phyloP scores from a whole-genome alignment of 805 yeast species.

The Candida coleopterorum region DNA sequence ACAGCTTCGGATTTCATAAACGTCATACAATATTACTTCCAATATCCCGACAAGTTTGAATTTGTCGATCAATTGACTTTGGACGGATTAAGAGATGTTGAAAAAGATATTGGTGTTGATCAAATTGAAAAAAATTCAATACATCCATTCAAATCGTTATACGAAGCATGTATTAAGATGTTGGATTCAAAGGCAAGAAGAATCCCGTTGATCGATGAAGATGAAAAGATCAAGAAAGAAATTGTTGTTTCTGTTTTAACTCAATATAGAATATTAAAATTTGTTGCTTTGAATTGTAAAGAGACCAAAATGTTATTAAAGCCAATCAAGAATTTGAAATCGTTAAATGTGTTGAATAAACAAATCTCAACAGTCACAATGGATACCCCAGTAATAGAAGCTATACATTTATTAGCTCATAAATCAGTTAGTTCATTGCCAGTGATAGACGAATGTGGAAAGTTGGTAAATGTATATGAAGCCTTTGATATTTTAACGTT shows the following conservation, averaged over 20 bases:
- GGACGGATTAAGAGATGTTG: conserved; percentile 82
- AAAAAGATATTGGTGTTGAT: conserved; percentile 78
- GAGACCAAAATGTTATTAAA: conserved; percentile 80
- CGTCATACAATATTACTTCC: conserved; percentile 90
- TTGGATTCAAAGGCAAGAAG: conserved; percentile 83
- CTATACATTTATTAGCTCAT: conserved; percentile 73
- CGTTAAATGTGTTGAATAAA: conserved; percentile 47
- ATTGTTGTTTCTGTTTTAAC: conserved; percentile 93
- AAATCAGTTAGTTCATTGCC: conserved; percentile 91
- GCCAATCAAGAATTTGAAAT: conserved; percentile 65
- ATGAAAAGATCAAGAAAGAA: conserved; percentile 87
- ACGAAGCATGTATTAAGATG: conserved; percentile 93
- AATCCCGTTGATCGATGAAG: conserved; percentile 91
- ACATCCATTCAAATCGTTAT: conserved; percentile 84
- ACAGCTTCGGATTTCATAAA: conserved; percentile 92
- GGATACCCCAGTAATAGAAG: conserved; percentile 92
- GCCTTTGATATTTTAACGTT: conserved; percentile 91
- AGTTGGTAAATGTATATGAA: conserved; percentile 84
- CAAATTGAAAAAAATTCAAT: conserved; percentile 83
- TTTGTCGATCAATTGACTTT: conserved; percentile 80
- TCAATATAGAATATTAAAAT: conserved; percentile 91
- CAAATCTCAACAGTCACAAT: conserved; percentile 74
- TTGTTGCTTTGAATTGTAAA: conserved; percentile 92
- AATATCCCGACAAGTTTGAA: conserved; percentile 82
- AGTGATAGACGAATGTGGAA: conserved; percentile 70